A percentile compares a stretch with the other conserved stretches of the same genome.
Evolutionary conservation across 2,329 filamentous ascomycete genomes (phyloP).

Genomic region (Aureobasidium melanogenum): DNA sequence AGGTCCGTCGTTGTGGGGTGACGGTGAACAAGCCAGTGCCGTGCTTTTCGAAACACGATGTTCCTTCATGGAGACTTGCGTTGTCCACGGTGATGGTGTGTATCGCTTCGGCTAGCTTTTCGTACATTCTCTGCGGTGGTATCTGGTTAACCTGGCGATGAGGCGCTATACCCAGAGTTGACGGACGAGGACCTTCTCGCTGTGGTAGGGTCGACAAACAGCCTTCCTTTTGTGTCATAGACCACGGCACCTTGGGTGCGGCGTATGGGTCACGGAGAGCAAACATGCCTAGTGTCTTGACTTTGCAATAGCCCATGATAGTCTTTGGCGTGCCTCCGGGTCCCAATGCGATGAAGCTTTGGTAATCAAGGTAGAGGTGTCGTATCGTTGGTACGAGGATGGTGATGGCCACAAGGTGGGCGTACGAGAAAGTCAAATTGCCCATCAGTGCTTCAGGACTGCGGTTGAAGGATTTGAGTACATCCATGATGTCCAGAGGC

Average conservation of each 20-base stretch:
- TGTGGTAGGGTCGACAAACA: slow-evolving; percentile 53
- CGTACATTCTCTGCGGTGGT: slow-evolving; percentile 46
- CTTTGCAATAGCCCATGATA: slow-evolving; percentile 60
- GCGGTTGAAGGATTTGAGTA: neutral
- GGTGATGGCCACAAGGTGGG: slow-evolving; percentile 25
- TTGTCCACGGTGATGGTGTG: slow-evolving; percentile 39
- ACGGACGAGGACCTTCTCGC: slow-evolving; percentile 55
- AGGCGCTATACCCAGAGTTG: slow-evolving; percentile 67
- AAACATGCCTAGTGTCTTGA: slow-evolving; percentile 65
- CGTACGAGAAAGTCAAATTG: neutral
- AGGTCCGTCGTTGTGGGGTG: slow-evolving; percentile 58
- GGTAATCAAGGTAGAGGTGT: slow-evolving; percentile 59
- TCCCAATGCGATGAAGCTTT: slow-evolving; percentile 65
- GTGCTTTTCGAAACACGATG: slow-evolving; percentile 75
- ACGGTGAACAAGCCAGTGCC: slow-evolving; percentile 65
- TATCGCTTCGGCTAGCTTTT: slow-evolving; percentile 46
- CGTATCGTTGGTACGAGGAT: slow-evolving; percentile 26
- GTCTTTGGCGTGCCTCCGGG: slow-evolving; percentile 74
- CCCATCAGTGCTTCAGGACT: neutral
- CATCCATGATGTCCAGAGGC: neutral
- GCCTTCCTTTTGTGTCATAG: slow-evolving; percentile 47
- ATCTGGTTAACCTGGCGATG: slow-evolving; percentile 69
- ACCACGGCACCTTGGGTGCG: slow-evolving; percentile 45
- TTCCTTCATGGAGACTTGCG: slow-evolving; percentile 42
- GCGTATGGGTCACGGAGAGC: slow-evolving; percentile 61